Evolutionary conservation across 2,329 filamentous ascomycete genomes (phyloP).

Genomic region (Camillea tinctor): DNA sequence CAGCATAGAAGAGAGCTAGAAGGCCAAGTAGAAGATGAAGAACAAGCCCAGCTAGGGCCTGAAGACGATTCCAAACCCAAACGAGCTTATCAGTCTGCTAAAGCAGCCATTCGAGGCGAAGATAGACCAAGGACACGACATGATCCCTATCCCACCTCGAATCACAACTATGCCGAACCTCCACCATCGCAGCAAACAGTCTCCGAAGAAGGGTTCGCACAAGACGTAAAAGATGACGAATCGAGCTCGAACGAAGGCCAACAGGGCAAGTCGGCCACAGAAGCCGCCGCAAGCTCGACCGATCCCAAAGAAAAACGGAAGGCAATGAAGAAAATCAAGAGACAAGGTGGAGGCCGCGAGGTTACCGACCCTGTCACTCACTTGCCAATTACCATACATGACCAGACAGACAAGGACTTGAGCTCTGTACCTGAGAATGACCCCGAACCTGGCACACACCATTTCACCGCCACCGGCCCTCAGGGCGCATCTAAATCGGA

Average conservation of each 20-base stretch:
- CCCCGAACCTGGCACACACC: constrained; percentile 35
- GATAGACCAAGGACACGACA: constrained; percentile 29
- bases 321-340: constrained; percentile 44
- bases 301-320: constrained; percentile 49
- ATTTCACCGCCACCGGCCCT: constrained; percentile 38
- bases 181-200: constrained; percentile 8
- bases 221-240: constrained; percentile 7
- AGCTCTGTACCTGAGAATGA: constrained; percentile 37
- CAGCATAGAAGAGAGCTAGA: constrained; percentile 47
- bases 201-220: constrained; percentile 11
- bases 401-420: constrained; percentile 64
- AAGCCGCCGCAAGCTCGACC: constrained; percentile 36
- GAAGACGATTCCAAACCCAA: constrained; percentile 36
- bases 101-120: constrained; percentile 36
- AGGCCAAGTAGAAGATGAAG: constrained; percentile 36
- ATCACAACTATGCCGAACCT: constrained; percentile 30
- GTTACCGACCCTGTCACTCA: constrained; percentile 74
- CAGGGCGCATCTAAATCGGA: constrained; percentile 40
- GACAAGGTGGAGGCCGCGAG: constrained; percentile 51
- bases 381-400: constrained; percentile 65
- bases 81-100: constrained; percentile 36
- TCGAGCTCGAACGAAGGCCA: constrained; percentile 10
- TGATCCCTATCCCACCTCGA: constrained; percentile 37
- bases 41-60: constrained; percentile 33
- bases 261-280: constrained; percentile 33